Evolutionary conservation across 768 basidiomycete genomes (phyloP), one percentile per base, ranked within the genome.

Genomic region (Neoboletus brunneissimus): DNA sequence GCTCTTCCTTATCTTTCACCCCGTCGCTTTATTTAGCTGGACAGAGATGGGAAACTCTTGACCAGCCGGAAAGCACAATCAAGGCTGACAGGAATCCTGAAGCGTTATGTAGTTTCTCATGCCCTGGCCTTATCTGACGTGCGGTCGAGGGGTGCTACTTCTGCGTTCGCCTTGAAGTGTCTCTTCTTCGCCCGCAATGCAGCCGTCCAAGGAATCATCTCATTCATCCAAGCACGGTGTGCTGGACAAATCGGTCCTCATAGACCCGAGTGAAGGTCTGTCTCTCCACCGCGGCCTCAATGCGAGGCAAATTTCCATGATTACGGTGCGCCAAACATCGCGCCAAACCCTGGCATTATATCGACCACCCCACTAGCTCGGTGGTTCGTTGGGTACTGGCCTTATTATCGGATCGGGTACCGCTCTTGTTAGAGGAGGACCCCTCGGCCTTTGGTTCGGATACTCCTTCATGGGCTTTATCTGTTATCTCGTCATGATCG

Each of bases 401-500:
- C 71, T 84, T 18, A 79, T 82, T 60, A 83, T 85, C 46, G 78
- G 78, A 22, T 85, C 82, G 29, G 83, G 82, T 2, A 84, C 83
- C 22, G 85, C 83, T 9, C 72, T 87, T 16, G 71, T 75, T 41
- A 72, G 79, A 53, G 82, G 83, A 47, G 83, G 83, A 13, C 81
- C 82, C 2, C 75, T 81, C 15, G 82, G 80, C 4, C 38, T 73
- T 34, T 72, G 76, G 56, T 62, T 74, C 3, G 72, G 73, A n/a
- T 74, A 75, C 55, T 62, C 63, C 8, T 81, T 81, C 60, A 77
- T 86, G 48, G 82, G 84, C 16, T 70, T 81, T 44, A 74, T 84
- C 23, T 83, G 82, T 66, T 83, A 81, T 67, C 71, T 85, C 53
- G 84, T 83, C 53, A 83, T 85, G 81, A 71, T 81, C 40, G 75